Evolutionary conservation across 1,284 basidiomycete species (phyloP), one percentile per base, ranked within the genome.

Genomic region (Melampsora larici-populina): DNA sequence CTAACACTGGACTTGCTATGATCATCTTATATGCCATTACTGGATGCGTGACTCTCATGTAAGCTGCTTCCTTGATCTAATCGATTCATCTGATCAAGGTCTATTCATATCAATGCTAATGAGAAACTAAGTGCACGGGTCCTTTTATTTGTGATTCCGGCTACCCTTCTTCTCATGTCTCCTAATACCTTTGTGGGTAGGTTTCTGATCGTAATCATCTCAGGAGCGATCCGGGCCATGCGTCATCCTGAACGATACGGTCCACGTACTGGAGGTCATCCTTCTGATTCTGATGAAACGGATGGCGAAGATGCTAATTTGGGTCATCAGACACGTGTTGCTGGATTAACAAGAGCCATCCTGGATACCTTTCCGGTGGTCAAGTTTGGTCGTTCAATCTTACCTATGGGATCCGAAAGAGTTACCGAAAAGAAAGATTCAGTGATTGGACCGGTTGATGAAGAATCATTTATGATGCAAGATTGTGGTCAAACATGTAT

Each of bases 281-380:
- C 36, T 13, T 18, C 33, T 24, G 71, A 62, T 29, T 31, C 82
- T 63, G 77, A 78, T 6, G 79, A 70, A 63, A 78, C 33, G 9
- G 79, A 78, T 17, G 82, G 82, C n/a, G 80, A 80, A 24, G 86
- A 84, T 8, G 86, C 60, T 48, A 62, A 62, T 24, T 51, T 85
- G 8, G 82, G 84, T 26, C 79, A 82, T 0, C 91, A 92, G 83
- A 90, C 89, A 75, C 89, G 91, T 8, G 90, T 92, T 0, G 86
- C 88, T 58, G 92, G 94, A 1, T 87, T 97, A 68, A 91, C 91
- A 0, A 89, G 92, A 43, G 94, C 94, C 33, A 93, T 97, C 75
- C 86, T 97, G 73, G 94, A 97, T 82, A 96, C 94, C 0, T 97
- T 97, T 86, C 94, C 94, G 1, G 86, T 96, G 78, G 90, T 95